These are phyloP conservation scores for Striga hermonthica DNA, from an alignment of 305 asterid genomes.

Conservation along the genomic window DNA sequence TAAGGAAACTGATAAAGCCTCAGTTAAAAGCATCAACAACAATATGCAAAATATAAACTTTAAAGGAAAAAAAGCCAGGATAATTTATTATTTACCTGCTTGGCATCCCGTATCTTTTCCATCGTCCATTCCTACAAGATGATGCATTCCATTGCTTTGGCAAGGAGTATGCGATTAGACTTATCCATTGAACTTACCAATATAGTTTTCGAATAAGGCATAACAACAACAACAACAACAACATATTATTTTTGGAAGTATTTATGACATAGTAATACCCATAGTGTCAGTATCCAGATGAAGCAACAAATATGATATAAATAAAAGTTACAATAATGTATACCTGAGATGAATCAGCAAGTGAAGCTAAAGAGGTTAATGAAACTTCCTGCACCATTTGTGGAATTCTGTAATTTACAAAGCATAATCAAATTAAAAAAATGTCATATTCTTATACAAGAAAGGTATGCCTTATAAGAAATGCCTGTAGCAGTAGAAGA, in stretches of 20 bases:
- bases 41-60: not conserved
- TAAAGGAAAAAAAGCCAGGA: conserved; percentile 14
- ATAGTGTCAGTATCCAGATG: conserved; percentile 22
- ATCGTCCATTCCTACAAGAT: conserved; percentile 96
- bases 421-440: conserved; percentile 27
- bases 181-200: conserved; percentile 84
- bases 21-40: not conserved
- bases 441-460: conserved; percentile 13
- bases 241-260: conserved; percentile 86
- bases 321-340: conserved; percentile 14
- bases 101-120: conserved; percentile 84
- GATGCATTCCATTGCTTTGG: conserved; percentile 98
- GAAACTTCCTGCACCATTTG: conserved; percentile 99
- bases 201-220: conserved; percentile 88
- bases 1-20: not conserved
- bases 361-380: conserved; percentile 94
- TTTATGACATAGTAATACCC: conserved; percentile 43
- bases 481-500: conserved; percentile 82
- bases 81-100: conserved; percentile 52
- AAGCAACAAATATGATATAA: conserved; percentile 15
- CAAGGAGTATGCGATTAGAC: conserved; percentile 97
- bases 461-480: conserved; percentile 9
- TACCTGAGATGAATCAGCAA: conserved; percentile 99
- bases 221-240: no score
- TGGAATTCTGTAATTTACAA: conserved; percentile 67